These are phyloP conservation scores for Pleodorina starrii DNA, from an alignment of 139 green algal genomes.

Conservation along the genomic window DNA sequence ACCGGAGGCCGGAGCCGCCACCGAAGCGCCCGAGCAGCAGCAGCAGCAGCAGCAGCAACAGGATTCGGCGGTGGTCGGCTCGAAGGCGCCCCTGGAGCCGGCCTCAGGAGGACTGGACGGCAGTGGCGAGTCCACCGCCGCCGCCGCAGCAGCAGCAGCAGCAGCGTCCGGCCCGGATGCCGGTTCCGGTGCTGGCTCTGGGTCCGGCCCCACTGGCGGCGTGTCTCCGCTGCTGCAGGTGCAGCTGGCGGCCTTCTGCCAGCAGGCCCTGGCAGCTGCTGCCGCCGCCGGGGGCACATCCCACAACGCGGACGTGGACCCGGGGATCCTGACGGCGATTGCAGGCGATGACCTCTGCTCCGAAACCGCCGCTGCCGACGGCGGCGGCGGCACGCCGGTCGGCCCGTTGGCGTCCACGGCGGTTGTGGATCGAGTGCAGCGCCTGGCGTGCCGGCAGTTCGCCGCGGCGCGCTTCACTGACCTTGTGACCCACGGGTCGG, in stretches of 20 bases:
- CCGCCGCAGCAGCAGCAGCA: background rate
- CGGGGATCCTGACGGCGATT: background rate
- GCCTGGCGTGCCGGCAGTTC: conserved; percentile 18
- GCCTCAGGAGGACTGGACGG: background rate
- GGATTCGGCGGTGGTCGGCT: no score
- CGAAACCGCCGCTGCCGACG: background rate
- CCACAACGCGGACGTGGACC: background rate
- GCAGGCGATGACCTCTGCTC: background rate
- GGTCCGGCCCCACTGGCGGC: background rate
- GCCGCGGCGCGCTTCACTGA: background rate
- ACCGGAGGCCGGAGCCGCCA: no score
- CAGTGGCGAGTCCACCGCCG: background rate
- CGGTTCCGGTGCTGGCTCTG: background rate
- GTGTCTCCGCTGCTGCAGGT: conserved; percentile 6
- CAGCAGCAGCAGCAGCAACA: no score
- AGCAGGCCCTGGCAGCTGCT: background rate
- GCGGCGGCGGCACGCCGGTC: background rate
- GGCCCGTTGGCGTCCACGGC: background rate
- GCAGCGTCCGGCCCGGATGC: background rate
- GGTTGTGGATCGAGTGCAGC: background rate
- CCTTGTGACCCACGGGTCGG: background rate
- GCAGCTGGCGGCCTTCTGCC: conserved; percentile 14
- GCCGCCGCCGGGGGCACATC: background rate
- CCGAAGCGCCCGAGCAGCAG: no score
- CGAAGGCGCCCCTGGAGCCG: no score